Percentiles rank a stretch among this genome's conserved stretches.
Conservation (phyloP, 1,284 basidiomycete species). For the Heterobasidion annosum region DNA sequence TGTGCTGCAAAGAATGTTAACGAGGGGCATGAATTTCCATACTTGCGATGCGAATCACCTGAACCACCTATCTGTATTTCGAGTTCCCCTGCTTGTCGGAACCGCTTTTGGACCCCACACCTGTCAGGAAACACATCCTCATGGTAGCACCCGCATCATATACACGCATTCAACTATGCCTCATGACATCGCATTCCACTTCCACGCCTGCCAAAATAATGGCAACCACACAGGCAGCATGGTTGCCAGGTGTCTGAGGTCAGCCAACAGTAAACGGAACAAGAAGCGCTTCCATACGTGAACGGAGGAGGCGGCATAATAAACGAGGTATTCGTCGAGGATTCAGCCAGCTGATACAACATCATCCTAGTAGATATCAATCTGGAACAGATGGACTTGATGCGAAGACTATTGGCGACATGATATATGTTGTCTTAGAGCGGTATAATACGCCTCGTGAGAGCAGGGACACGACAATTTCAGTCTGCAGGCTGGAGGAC, state of each 20-base stretch:
- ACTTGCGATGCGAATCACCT: too few relatives aligned
- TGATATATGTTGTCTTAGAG: too few relatives aligned
- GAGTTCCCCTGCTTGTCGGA: not conserved
- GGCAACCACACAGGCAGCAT: slow-evolving; percentile 36
- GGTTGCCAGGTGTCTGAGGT: slow-evolving; percentile 38
- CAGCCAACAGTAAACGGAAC: slow-evolving; percentile 36
- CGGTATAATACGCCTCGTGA: too few relatives aligned
- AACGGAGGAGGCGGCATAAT: slow-evolving; percentile 31
- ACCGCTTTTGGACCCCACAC: not conserved
- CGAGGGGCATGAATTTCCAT: too few relatives aligned
- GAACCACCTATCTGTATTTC: not conserved
- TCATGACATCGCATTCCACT: slow-evolving; percentile 45
- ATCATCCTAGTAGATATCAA: slow-evolving; percentile 17
- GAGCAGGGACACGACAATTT: too few relatives aligned
- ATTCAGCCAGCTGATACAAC: slow-evolving; percentile 39
- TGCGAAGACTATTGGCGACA: too few relatives aligned
- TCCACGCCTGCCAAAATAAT: slow-evolving; percentile 28
- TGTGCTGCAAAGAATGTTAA: too few relatives aligned
- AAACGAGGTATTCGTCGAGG: slow-evolving; percentile 44
- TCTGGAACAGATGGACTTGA: too few relatives aligned
- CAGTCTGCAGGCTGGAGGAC: too few relatives aligned
- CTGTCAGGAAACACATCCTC: slow-evolving; percentile 2
- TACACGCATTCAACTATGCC: slow-evolving; percentile 48
- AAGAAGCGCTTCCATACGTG: slow-evolving; percentile 35
- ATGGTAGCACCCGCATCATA: slow-evolving; percentile 13